A percentile compares a stretch with the other conserved stretches of the same genome.
phyloP scores from a whole-genome alignment of 2,329 filamentous ascomycete species.

The Bipolaris oryzae region DNA sequence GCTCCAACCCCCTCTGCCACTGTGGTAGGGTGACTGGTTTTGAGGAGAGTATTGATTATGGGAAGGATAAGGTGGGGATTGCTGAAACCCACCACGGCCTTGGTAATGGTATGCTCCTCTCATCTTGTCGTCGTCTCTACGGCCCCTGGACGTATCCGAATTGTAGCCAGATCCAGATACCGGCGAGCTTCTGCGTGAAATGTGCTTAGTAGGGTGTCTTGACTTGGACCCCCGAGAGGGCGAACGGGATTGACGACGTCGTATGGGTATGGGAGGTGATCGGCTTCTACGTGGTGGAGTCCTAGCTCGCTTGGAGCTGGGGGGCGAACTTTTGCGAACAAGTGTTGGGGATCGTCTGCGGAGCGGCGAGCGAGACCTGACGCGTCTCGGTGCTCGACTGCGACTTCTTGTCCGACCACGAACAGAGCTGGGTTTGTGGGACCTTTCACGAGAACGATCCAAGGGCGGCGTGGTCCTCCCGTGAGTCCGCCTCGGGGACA shows the following conservation, averaged over 20 bases:
- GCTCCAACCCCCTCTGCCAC: constrained; percentile 60
- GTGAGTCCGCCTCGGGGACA: constrained; percentile 39
- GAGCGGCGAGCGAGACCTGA: constrained; percentile 42
- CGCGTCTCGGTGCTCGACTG: constrained; percentile 33
- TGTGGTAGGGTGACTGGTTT: constrained; percentile 64
- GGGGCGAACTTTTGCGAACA: constrained; percentile 33
- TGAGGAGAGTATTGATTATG: constrained; percentile 67
- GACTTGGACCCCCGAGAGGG: constrained; percentile 26
- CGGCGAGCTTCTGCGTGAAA: constrained; percentile 37
- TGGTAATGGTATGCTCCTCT: constrained; percentile 45
- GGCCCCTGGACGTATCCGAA: constrained; percentile 39
- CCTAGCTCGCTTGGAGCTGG: constrained; percentile 23
- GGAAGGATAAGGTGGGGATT: constrained; percentile 64
- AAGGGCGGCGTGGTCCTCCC: constrained; percentile 34
- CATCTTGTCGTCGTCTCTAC: constrained; percentile 41
- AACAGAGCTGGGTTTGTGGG: constrained; percentile 21
- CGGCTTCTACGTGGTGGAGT: constrained; percentile 28
- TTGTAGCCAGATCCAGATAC: constrained; percentile 36
- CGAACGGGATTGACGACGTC: constrained; percentile 40
- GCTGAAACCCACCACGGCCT: constrained; percentile 55
- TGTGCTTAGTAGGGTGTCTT: constrained; percentile 17
- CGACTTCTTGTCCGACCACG: constrained; percentile 34
- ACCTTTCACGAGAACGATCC: constrained; percentile 28
- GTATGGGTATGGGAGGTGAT: constrained; percentile 33
- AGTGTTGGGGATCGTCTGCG: constrained; percentile 37